Conservation (phyloP, 2,329 filamentous ascomycete species). For the Bipolaris zeicola region DNA sequence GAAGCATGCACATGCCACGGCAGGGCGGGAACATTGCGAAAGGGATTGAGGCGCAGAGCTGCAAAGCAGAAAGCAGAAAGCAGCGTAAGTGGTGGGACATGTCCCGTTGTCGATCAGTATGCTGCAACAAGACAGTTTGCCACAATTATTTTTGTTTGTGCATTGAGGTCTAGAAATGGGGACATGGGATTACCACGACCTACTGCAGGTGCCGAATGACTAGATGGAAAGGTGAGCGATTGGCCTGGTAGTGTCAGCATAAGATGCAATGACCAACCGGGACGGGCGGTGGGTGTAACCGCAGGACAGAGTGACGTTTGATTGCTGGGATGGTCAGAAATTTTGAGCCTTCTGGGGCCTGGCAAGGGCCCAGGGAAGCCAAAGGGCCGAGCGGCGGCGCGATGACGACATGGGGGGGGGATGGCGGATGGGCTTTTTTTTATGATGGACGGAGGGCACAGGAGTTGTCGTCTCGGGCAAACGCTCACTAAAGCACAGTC, state of each 20-base stretch:
- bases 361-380: conserved; percentile 7
- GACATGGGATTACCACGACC: too few species aligned
- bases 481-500: conserved; percentile 40
- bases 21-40: too few species aligned
- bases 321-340: conserved; percentile 2
- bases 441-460: conserved; percentile 13
- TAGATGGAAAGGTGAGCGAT: conserved; percentile 19
- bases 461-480: conserved; percentile 25
- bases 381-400: conserved; percentile 1
- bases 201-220: conserved; percentile 13
- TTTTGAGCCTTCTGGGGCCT: conserved; percentile 9
- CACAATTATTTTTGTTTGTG: conserved; percentile 39
- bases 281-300: conserved; percentile 13
- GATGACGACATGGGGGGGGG: conserved; percentile 24
- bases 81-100: conserved; percentile 18
- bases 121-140: conserved; percentile 26
- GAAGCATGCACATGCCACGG: too few species aligned
- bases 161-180: too few species aligned
- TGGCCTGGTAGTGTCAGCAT: conserved; percentile 14
- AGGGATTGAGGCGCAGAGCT: too few species aligned
- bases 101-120: conserved; percentile 18
- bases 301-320: conserved; percentile 3
- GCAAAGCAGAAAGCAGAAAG: too few species aligned
- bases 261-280: conserved; percentile 14
- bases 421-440: conserved; percentile 13